phyloP scores from a whole-genome alignment of 257 asterid genomes.

The Ophiorrhiza pumila region DNA sequence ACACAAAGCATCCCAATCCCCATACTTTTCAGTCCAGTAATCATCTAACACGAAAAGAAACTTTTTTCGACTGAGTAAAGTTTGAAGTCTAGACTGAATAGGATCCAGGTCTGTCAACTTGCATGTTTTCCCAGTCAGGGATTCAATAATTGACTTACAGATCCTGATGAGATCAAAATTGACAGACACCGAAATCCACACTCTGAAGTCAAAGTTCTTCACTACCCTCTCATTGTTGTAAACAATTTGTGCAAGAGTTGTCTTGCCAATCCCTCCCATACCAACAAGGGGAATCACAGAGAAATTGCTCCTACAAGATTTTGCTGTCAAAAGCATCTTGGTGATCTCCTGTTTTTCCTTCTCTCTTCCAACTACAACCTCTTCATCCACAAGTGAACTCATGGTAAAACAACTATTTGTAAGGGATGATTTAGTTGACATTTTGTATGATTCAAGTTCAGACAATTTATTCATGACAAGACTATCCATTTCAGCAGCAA shows the following conservation, averaged over 20 bases:
- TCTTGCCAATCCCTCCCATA: slow-evolving; percentile 42
- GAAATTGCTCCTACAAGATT: not conserved
- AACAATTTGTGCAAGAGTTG: slow-evolving; percentile 31
- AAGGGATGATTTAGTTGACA: not conserved
- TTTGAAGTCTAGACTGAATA: not conserved
- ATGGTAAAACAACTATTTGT: slow-evolving; percentile 12
- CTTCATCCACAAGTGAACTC: slow-evolving; percentile 31
- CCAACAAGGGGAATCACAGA: slow-evolving; percentile 39
- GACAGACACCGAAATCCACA: slow-evolving; percentile 34
- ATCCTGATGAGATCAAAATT: slow-evolving; percentile 28
- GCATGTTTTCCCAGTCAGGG: slow-evolving; percentile 23
- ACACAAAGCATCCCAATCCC: slow-evolving; percentile 10
- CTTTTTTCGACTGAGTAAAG: not conserved
- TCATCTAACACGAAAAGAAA: slow-evolving; percentile 15
- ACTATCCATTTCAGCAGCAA: slow-evolving; percentile 32
- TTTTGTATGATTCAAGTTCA: not conserved
- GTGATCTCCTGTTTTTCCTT: slow-evolving; percentile 22
- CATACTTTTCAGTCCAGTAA: slow-evolving; percentile 9
- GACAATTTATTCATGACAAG: slow-evolving; percentile 26
- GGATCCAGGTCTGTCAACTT: slow-evolving; percentile 14
- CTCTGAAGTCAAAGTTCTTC: slow-evolving; percentile 4
- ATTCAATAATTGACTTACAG: slow-evolving; percentile 33
- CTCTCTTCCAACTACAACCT: slow-evolving; percentile 26
- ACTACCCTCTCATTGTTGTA: slow-evolving; percentile 11
- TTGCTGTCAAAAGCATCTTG: not conserved